Base-by-base conservation (phyloP, 192 early-diverging fungal genomes). In the Thamnidium elegans region DNA sequence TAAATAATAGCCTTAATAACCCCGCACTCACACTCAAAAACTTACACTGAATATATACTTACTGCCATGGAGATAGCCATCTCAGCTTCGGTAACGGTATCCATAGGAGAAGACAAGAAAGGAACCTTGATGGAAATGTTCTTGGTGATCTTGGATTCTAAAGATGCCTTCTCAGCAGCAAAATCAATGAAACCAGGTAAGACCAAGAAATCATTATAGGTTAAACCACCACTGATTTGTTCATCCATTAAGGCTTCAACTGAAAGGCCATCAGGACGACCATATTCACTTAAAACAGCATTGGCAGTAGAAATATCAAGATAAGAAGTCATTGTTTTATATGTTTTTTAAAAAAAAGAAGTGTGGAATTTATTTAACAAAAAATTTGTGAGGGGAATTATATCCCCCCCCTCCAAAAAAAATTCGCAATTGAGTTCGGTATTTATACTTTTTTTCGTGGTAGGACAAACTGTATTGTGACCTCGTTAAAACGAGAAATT, bases 21-120 rank as follows among this genome's bases (percentile, higher is more conserved):
- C 19, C 19, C 19, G 0, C 3, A 30, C 45, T 47, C 23, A n/a
- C 17, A 5, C 17, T 5, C 13, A 48, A 48, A 19, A 15, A 48
- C 13, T 14, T 14, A 19, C 15, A 48, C 17, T 17, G 13, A 13
- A 48, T 19, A 39, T 43, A 44, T 44, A 58, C 89, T 90, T 69
- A 91, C 79, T 47, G 94, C 94, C 92, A 98, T 95, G 69, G 90
- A 87, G 72, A 97, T 93, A 50, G 96, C 96, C 96, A 98, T 98
- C 15, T 93, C 87, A 17, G 91, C 82, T 81, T 98, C 95, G 34
- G 96, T 97, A 31, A 98, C 96, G 31, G 96, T 98, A 78, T 98
- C 96, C 96, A 98, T 98, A 59, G 94, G 96, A 59, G 88, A 90
- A 30, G 93, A 95, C 71, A 96, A 70, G 76, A 99, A 90, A 7